A percentile compares a stretch with the other conserved stretches of the same genome.
phyloP scores from a whole-genome alignment of 306 rosid genomes.

The Abrus pulchellus region DNA sequence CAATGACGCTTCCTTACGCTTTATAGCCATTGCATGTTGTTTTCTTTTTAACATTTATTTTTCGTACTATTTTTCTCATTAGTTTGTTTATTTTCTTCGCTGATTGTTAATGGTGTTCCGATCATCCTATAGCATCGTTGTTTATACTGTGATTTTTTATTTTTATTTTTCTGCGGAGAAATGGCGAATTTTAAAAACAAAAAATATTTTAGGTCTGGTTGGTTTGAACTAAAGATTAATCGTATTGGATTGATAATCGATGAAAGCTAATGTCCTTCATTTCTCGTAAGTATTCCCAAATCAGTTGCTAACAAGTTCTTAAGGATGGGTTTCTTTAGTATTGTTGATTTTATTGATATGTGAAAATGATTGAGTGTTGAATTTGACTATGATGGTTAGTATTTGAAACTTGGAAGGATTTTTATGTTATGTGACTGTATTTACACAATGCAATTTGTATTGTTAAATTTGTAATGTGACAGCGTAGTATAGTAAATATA shows the following conservation, averaged over 20 bases:
- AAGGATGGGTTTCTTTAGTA: background rate
- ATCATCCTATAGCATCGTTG: background rate
- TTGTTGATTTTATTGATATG: background rate
- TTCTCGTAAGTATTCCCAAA: background rate
- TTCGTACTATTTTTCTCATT: background rate
- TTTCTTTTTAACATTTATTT: background rate
- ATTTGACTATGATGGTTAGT: conserved; percentile 6
- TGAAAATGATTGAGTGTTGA: background rate
- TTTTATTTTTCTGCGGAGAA: background rate
- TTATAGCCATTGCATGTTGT: background rate
- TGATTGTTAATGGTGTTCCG: conserved; percentile 1
- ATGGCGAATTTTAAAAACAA: background rate
- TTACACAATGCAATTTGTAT: conserved; percentile 38
- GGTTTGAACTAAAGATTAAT: conserved; percentile 1
- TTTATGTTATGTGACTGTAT: conserved; percentile 16
- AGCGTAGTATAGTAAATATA: conserved; percentile 42
- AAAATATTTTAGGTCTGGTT: conserved; percentile 18
- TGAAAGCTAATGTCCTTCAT: background rate
- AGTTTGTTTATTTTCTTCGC: background rate
- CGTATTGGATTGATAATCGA: background rate
- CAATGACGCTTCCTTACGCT: background rate
- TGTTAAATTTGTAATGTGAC: conserved; percentile 41
- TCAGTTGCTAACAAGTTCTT: background rate
- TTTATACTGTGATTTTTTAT: background rate
- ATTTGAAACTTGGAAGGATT: conserved; percentile 21